Evolutionary conservation across 2,329 filamentous ascomycete genomes (phyloP).

Genomic region (Akanthomyces lecanii): DNA sequence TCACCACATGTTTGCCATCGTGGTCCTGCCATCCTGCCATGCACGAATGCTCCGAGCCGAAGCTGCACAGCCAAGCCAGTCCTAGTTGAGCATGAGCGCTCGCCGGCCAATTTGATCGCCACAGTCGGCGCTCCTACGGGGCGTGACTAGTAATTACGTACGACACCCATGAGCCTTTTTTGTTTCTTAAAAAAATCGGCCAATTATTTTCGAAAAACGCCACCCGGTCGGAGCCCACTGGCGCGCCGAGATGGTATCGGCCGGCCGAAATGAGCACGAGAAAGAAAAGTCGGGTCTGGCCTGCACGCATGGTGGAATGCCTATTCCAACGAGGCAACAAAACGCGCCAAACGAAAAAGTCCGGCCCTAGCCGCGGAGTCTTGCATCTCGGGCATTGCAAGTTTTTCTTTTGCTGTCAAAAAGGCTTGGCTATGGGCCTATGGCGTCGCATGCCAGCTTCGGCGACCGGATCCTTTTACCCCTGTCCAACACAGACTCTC

Average conservation of each 20-base stretch:
- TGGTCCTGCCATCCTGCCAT: too few relatives aligned
- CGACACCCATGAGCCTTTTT: neutral
- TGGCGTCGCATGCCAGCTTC: neutral
- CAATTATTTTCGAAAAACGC: neutral
- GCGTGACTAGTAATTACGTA: neutral
- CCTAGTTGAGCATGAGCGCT: neutral
- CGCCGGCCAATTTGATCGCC: neutral
- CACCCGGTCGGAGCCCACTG: neutral
- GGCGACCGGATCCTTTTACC: neutral
- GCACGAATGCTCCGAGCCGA: neutral
- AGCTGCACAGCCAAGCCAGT: neutral
- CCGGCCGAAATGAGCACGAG: neutral
- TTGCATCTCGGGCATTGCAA: neutral
- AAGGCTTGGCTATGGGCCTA: neutral
- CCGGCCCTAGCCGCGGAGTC: neutral
- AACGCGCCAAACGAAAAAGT: conserved; percentile 2
- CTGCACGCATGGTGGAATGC: neutral
- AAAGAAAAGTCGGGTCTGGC: neutral
- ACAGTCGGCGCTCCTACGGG: neutral
- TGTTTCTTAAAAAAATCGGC: neutral
- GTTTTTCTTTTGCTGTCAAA: neutral
- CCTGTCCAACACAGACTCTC: neutral
- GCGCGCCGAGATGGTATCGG: neutral
- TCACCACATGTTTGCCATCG: conserved; percentile 12
- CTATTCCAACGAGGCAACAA: neutral